Base-by-base conservation (phyloP, 768 basidiomycete species). In the Hypholoma sublateritium region DNA sequence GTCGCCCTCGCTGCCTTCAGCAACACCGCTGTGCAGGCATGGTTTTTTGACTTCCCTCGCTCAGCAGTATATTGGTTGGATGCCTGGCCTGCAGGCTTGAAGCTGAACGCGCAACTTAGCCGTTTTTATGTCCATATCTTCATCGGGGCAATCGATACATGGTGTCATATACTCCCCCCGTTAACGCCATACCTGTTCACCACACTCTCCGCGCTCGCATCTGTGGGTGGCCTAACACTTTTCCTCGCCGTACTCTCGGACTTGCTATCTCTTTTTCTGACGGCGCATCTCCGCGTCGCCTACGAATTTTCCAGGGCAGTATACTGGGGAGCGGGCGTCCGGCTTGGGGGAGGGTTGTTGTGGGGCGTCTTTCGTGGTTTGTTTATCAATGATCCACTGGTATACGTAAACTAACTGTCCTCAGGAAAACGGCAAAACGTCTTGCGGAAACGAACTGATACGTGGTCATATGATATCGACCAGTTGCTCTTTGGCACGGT, bases 401-500 rank as follows among this genome's bases (percentile, higher is more conserved):
- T 19, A 6, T n/a, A 28, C 7, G 47, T 13, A 44, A 14, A 28
- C 12, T 24, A 17, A 16, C 0, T 19, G n/a, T 34, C 19, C 12
- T 16, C 60, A 95, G 95, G 96, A 0, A 98, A 92, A 72, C 82
- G 94, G 46, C 88, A 84, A 66, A 98, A 98, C 67, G 84, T 87
- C 8, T 75, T 99, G 5, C 85, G 95, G 32, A 82, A 89, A 51
- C 85, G 95, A n/a, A 88, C 86, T 3, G 97, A 98, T 65, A 82
- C 88, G 0, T 94, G 91, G 84, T 83, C 88, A 55, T 98, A 97
- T 64, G 91, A 94, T 52, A 79, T 95, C 24, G 96, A 98, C 69
- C 94, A 98, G 67, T 81, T 98, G 2, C 77, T 98, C n/a, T 88
- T 98, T 35, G 96, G 96, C 4, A 95, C 97, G 0, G 86, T 93